Base-by-base conservation (phyloP, 306 rosid genomes). In the Hippophae tibetana region DNA sequence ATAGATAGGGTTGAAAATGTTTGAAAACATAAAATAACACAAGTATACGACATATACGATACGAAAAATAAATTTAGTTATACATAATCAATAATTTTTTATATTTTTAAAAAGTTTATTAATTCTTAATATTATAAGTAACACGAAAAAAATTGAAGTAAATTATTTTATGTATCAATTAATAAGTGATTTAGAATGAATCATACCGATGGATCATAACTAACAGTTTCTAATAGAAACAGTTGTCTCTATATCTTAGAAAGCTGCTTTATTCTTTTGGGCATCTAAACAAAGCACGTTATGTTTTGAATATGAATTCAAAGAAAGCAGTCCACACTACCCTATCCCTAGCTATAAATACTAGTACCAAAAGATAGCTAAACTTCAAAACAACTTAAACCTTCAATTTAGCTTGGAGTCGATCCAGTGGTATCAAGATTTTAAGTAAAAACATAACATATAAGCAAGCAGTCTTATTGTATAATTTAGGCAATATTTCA, bases 301-400 rank as follows among this genome's bases (percentile, higher is more conserved):
- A 67, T 81, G 67, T 82, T 86, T 77, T 71, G 74, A 73, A 58
- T 82, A 75, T 65, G 64, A 66, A 63, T 71, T 56, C 66, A 66
- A 69, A 74, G 70, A 74, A 67, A 61, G 51, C 56, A 64, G 43
- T 63, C 75, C 71, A 61, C 59, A 54, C 53, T 58, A 8, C 44
- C 51, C 61, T 73, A 81, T 72, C 80, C 74, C 88, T 88, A n/a
- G n/a, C n/a, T n/a, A 93, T 93, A 93, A 92, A 93, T 93, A 93
- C 75, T 63, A 31, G 4, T 69, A 47, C 38, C 68, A 65, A 59
- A 75, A 76, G 69, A 67, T 54, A 88, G 72, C 78, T 63, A 65
- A 31, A 31, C 38, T 60, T 76, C 69, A 65, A 78, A 80, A 70
- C 73, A 64, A 78, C 78, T 75, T 56, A 47, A 42, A 57, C 45